Conservation (phyloP, 257 asterid species). For the Nicotiana paniculata region DNA sequence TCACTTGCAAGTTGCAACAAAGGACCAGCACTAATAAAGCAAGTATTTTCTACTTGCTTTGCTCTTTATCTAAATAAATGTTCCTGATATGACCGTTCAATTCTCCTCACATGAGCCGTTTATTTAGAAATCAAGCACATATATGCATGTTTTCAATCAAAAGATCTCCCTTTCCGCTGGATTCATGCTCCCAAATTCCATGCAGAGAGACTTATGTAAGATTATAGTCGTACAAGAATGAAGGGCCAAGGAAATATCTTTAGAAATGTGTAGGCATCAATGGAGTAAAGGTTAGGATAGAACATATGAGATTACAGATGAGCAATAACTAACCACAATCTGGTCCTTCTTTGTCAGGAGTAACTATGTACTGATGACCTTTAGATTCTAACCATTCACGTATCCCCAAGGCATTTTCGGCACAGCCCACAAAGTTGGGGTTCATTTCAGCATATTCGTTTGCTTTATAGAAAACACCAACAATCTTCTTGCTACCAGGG, state of each 20-base stretch:
- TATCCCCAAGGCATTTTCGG: slow-evolving; percentile 83
- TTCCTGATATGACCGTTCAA: neutral
- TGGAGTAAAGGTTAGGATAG: neutral
- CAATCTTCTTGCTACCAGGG: slow-evolving; percentile 91
- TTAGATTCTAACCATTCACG: slow-evolving; percentile 88
- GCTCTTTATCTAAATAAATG: neutral
- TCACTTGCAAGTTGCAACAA: neutral
- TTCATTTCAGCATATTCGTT: slow-evolving; percentile 84
- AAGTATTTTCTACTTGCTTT: neutral
- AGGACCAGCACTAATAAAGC: neutral
- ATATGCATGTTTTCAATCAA: neutral
- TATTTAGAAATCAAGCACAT: neutral
- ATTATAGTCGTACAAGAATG: neutral
- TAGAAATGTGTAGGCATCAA: neutral
- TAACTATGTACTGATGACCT: slow-evolving; percentile 85
- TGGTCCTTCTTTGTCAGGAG: slow-evolving; percentile 92
- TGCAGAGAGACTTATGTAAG: neutral
- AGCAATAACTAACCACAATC: slow-evolving; percentile 48
- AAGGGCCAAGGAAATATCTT: neutral
- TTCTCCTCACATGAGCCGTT: neutral
- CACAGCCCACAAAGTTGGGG: slow-evolving; percentile 86
- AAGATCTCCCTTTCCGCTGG: neutral
- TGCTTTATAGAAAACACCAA: slow-evolving; percentile 88
- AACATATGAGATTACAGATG: neutral
- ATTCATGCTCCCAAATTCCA: neutral